These are phyloP conservation scores for Colletotrichum karsti DNA, from an alignment of 2,329 filamentous ascomycete genomes.

Conservation along the genomic window DNA sequence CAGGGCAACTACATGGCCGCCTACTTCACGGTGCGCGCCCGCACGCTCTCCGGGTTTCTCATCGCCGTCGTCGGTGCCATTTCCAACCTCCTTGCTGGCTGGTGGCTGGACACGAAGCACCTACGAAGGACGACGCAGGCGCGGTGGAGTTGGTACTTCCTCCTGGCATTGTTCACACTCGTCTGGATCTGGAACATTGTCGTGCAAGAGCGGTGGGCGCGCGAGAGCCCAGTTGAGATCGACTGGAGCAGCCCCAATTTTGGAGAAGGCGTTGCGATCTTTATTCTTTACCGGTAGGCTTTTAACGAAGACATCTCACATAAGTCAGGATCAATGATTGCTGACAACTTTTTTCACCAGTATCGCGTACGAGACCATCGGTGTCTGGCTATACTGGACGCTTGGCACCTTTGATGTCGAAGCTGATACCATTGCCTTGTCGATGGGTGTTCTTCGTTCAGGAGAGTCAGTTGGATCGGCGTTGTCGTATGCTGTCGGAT, in stretches of 20 bases:
- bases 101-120: constrained; percentile 26
- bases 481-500: constrained; percentile 56
- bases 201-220: constrained; percentile 22
- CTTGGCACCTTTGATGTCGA: constrained; percentile 59
- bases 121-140: constrained; percentile 20
- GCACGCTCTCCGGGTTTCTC: constrained; percentile 37
- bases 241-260: constrained; percentile 54
- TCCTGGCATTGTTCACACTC: constrained; percentile 12
- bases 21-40: constrained; percentile 27
- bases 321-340: background rate
- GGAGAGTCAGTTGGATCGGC: constrained; percentile 58
- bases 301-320: constrained; percentile 45
- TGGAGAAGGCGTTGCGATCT: constrained; percentile 54
- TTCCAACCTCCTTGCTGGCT: constrained; percentile 22
- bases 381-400: constrained; percentile 56
- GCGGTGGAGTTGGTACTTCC: constrained; percentile 22
- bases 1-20: constrained; percentile 31
- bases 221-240: constrained; percentile 43
- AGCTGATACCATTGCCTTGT: constrained; percentile 56
- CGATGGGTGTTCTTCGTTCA: constrained; percentile 54
- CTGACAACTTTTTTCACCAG: background rate
- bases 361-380: constrained; percentile 13
- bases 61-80: constrained; percentile 47
- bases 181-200: constrained; percentile 25
- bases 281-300: constrained; percentile 56